Base-by-base conservation (phyloP, 495 filamentous ascomycete genomes). In the Hyaloscypha hepaticicola region DNA sequence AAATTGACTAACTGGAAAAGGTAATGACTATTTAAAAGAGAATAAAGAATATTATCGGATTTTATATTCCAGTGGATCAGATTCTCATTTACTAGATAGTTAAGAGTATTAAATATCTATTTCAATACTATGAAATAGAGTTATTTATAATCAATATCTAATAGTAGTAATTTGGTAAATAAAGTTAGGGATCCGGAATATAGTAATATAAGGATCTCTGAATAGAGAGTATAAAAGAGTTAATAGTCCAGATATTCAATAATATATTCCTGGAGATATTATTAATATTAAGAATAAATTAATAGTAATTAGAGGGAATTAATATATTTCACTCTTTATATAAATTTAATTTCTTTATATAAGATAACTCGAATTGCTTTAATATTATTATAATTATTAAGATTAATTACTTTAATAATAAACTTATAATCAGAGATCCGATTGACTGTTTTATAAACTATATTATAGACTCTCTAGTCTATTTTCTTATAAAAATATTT, bases 341-440 rank as follows among this genome's bases (percentile, higher is more conserved):
- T 33, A 49, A 61, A 68, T 52, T 64, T 74, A 63, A 77, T 69
- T 9, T 67, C 61, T 19, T 71, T 62, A 38, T 72, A 70, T 48
- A 66, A 59, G 3, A 77, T 64, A 28, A 74, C 75, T 7, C 74
- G 33, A 0, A 69, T 69, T 4, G 74, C 72, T 60, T 76, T 74
- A 27, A 71, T 63, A 16, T 72, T 34, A 9, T 69, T n/a, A 5
- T 60, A 22, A 19, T 22, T 22, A 14, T 21, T 56, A 21, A 76
- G 51, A 27, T 75, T 69, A 58, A 76, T 73, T n/a, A 65, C 69
- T 60, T 77, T 77, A 56, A 76, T 71, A 29, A 72, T 74, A 38
- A 76, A 74, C 38, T 69, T 29, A 21, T 52, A 33, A 7, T 72
- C 74, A 1, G 52, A 71, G 1, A 58, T 69, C 11, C 66, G 38